Evolutionary conservation across 768 basidiomycete species (phyloP), one percentile per base, ranked within the genome.

Genomic region (Leccinum boreale): DNA sequence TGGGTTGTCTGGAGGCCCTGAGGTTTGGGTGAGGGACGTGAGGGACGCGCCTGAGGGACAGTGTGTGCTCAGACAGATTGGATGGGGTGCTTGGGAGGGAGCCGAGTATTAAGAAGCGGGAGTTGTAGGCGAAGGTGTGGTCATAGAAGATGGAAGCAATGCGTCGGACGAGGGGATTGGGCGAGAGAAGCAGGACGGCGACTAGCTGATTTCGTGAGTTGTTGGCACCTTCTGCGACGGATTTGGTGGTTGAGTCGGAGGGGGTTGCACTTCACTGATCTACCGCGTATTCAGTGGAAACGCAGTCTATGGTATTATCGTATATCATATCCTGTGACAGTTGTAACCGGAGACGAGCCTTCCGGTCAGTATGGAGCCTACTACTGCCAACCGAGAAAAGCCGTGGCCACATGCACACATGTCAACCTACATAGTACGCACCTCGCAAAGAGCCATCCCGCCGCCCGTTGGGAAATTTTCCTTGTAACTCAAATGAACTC

Each of bases 11-110:
- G 68, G 74, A 52, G 59, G 62, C 19, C 42, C 10, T 31, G 63
- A 67, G 3, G 44, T 66, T 19, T 63, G 71, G 56, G 39, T 71
- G 31, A 58, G 74, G 29, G 62, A 58, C n/a, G 42, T 75, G 24
- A 59, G 69, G 54, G 74, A 73, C n/a, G 72, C 75, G 1, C 75
- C 74, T 3, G 68, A 70, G 2, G 73, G 74, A 2, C 48, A 6
- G 19, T 19, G 19, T 2, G 42, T 19, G 3, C 42, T 42, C 5
- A 19, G n/a, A 10, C n/a, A 10, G 60, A 19, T 28, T 2, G 26
- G 7, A 28, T 28, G 28, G 28, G 28, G 28, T 74, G 35, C 60
- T 71, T 1, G 61, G 65, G 26, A 50, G 44, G 31, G 62, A 61
- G n/a, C 24, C n/a, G 50, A 56, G 68, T 17, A 53, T 77, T 0